Evolutionary conservation across 73 alveolate genomes (phyloP).

Genomic region (Paramecium bursaria): DNA sequence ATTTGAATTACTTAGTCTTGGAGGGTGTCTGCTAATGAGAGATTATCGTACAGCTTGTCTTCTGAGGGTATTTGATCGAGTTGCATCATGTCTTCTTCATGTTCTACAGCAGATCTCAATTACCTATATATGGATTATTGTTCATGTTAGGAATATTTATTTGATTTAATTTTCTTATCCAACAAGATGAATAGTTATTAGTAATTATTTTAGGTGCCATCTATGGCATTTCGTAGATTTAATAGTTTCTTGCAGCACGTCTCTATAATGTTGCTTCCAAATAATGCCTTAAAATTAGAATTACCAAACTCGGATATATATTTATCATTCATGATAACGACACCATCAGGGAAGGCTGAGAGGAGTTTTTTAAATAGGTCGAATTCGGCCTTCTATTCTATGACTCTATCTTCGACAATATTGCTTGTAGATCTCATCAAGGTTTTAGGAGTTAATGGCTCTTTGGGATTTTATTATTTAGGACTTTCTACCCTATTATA

Average conservation of each 20-base stretch:
- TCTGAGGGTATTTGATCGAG: background rate
- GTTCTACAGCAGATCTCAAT: conserved; percentile 11
- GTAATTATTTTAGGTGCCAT: conserved; percentile 21
- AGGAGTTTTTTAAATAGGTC: conserved; percentile 23
- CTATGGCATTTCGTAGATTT: conserved; percentile 24
- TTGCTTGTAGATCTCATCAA: too few relatives aligned
- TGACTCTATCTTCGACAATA: too few relatives aligned
- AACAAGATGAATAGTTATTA: conserved; percentile 9
- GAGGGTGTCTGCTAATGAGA: conserved; percentile 12
- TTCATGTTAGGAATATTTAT: background rate
- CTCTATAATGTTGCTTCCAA: background rate
- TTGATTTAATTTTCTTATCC: conserved; percentile 33
- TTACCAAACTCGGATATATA: conserved; percentile 13
- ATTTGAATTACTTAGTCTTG: conserved; percentile 8
- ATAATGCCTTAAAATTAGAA: background rate
- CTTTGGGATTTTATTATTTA: too few relatives aligned
- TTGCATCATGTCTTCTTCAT: conserved; percentile 9
- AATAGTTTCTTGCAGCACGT: background rate
- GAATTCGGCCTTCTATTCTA: too few relatives aligned
- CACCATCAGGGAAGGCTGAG: conserved; percentile 57
- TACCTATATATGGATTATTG: background rate
- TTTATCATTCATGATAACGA: conserved; percentile 14
- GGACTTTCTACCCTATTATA: too few relatives aligned
- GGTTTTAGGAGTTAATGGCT: too few relatives aligned
- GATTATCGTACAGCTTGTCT: background rate